Evolutionary conservation across 2,329 filamentous ascomycete species (phyloP), one percentile per base, ranked within the genome.

Genomic region (Colletotrichum lentis): DNA sequence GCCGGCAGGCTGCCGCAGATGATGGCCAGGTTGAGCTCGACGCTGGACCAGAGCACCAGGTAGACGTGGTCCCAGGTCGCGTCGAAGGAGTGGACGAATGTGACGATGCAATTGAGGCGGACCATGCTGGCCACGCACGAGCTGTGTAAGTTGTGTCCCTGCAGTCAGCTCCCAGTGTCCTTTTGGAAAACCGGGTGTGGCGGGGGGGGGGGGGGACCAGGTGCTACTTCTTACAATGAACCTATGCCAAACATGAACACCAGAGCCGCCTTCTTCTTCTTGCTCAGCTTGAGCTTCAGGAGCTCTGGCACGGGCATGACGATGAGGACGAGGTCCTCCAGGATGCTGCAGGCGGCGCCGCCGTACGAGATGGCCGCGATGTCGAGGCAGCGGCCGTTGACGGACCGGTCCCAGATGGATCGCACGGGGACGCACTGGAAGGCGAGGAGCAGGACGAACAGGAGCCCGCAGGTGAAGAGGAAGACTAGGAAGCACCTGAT

Each of bases 1-100:
- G 80, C 77, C 3, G 76, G 76, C 1, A 82, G 79, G 54, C 80
- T 83, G 53, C 80, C 81, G 5, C 76, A 81, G n/a, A 77, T 76
- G 24, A 83, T 81, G 3, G 80, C 81, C 1, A 75, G 69, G 53
- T 73, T 73, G 27, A 72, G 69, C 60, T 78, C 77, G 22, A 77
- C 73, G 18, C 72, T 63, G 16, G 74, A 76, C 77, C 77, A 78
- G 31, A 75, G 72, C 14, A 54, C 73, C n/a, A 6, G 10, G 10
- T 4, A 3, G 2, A 16, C 6, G 5, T 39, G 31, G 54, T 49
- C 47, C 61, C 67, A 69, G 0, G 66, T 70, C 4, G 66, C 14
- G 22, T 70, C 69, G 16, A 44, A 59, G 0, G 65, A 60, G n/a
- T 70, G 50, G 31, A 62, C 54, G 16, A 66, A 65, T 16, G 65